phyloP scores from a whole-genome alignment of 371 early-diverging fungal genomes.

The Rhizopus stolonifer region DNA sequence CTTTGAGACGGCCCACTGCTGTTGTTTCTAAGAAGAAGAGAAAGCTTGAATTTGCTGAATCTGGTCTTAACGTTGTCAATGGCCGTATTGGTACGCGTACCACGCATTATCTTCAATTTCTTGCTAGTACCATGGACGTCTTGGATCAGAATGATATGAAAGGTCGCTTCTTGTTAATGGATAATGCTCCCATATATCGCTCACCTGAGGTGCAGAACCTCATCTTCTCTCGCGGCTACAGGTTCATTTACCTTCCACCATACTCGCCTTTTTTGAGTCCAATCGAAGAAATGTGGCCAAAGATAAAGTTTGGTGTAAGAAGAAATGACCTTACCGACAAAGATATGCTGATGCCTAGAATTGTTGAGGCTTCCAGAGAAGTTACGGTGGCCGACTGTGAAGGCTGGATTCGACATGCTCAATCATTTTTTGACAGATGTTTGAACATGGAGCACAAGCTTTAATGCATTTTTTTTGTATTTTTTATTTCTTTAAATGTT shows the following conservation, averaged over 20 bases:
- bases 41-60: not conserved
- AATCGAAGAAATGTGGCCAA: constrained; percentile 10
- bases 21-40: constrained; percentile 9
- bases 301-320: constrained; percentile 1
- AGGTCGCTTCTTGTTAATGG: not conserved
- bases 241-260: constrained; percentile 2
- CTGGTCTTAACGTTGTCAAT: not conserved
- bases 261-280: constrained; percentile 9
- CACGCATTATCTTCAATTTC: constrained; percentile 8
- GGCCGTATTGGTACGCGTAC: constrained; percentile 11
- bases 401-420: not conserved
- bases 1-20: not conserved
- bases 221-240: not conserved
- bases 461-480: no score
- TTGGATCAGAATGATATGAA: not conserved
- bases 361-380: constrained; percentile 1
- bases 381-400: not conserved
- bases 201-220: not conserved
- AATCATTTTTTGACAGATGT: constrained; percentile 8
- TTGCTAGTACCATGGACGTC: constrained; percentile 1
- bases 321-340: not conserved
- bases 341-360: not conserved
- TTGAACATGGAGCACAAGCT: no score
- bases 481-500: no score
- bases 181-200: not conserved